phyloP scores from a whole-genome alignment of 305 asterid genomes.

The Coffea humblotiana region DNA sequence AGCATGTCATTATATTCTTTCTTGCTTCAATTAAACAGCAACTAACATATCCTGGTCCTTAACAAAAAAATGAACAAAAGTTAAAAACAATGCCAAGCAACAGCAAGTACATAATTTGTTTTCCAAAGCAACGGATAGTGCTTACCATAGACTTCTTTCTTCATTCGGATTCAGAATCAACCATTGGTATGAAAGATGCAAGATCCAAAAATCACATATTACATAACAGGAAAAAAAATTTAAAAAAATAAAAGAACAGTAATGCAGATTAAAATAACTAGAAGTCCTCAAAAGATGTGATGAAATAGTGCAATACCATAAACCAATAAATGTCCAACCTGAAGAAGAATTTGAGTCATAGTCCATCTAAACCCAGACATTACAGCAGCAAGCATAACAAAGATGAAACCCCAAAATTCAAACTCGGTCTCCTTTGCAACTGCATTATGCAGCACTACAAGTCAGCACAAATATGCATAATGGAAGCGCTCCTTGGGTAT shows the following conservation, averaged over 20 bases:
- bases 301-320: constrained; percentile 3
- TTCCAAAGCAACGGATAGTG: constrained; percentile 20
- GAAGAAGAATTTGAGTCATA: constrained; percentile 99
- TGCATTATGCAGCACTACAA: constrained; percentile 32
- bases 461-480: not conserved
- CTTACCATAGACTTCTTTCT: constrained; percentile 98
- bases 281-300: not conserved
- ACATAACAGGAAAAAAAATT: constrained; percentile 12
- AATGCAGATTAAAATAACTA: not conserved
- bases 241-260: not conserved
- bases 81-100: not conserved
- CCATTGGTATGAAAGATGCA: constrained; percentile 34
- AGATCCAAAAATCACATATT: constrained; percentile 19
- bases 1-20: not conserved
- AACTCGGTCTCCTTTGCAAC: constrained; percentile 96
- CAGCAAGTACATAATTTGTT: not conserved
- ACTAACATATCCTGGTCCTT: not conserved
- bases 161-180: constrained; percentile 52
- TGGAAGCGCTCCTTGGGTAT: not conserved
- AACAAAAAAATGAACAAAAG: not conserved
- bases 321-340: constrained; percentile 44
- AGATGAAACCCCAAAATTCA: constrained; percentile 95
- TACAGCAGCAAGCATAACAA: constrained; percentile 98
- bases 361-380: constrained; percentile 99
- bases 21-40: not conserved